Conservation (phyloP, 208 protist species). For the Trichomonas tenax region DNA sequence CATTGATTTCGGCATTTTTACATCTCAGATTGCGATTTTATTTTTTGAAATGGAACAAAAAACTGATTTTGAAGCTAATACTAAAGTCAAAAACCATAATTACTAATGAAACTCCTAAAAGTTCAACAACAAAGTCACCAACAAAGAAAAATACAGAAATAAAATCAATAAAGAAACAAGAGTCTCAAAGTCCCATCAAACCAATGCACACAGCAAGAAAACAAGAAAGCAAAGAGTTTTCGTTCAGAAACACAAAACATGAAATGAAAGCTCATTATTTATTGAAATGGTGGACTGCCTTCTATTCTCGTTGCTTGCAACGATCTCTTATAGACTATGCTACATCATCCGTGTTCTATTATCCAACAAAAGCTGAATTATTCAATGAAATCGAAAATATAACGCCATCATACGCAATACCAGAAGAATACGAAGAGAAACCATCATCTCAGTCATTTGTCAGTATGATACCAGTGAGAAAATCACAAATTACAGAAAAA, state of each 20-base stretch:
- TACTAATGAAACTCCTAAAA: no score
- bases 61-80: background rate
- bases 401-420: no score
- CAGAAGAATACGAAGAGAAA: no score
- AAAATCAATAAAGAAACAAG: background rate
- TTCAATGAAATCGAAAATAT: background rate
- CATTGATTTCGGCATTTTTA: background rate
- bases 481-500: background rate
- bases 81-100: background rate
- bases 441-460: background rate
- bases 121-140: no score
- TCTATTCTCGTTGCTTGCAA: background rate
- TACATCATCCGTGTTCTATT: background rate
- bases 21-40: background rate
- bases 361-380: background rate
- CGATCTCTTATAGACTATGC: background rate
- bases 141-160: no score
- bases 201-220: background rate
- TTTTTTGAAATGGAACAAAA: background rate
- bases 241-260: background rate
- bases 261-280: background rate
- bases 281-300: background rate
- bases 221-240: background rate
- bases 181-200: background rate
- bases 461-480: background rate